phyloP scores from a whole-genome alignment of 75 land plant species.

The Adiantum capillusveneris region DNA sequence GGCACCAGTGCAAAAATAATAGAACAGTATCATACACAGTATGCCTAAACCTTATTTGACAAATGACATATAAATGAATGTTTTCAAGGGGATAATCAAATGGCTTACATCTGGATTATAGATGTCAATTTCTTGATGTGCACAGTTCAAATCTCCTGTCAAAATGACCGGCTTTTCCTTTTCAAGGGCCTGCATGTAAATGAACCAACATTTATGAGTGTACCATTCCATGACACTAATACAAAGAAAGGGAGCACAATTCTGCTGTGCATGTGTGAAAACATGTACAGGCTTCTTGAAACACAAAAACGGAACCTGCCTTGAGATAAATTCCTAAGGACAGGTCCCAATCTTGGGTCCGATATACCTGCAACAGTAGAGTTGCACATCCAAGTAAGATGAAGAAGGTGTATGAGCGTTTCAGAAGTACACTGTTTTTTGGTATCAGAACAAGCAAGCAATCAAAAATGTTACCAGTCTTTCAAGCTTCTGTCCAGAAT shows the following conservation, averaged over 20 bases:
- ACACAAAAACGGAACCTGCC: conserved; percentile 31
- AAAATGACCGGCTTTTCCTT: conserved; percentile 83
- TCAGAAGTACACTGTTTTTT: neutral
- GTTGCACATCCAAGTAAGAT: neutral
- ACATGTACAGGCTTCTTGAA: too few species aligned
- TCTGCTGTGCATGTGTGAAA: too few species aligned
- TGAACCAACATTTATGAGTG: neutral
- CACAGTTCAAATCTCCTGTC: conserved; percentile 95
- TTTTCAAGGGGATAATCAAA: neutral
- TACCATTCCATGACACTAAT: too few species aligned
- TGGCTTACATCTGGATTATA: conserved; percentile 73
- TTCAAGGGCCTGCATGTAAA: conserved; percentile 56
- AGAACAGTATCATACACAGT: too few species aligned
- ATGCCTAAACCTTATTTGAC: too few species aligned
- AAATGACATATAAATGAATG: too few species aligned
- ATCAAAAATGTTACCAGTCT: conserved; percentile 52
- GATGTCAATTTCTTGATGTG: conserved; percentile 90
- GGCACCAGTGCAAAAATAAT: too few species aligned
- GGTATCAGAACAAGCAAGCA: neutral
- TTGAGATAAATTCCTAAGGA: conserved; percentile 70
- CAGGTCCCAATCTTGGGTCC: conserved; percentile 75
- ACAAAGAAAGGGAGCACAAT: too few species aligned
- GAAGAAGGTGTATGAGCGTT: too few species aligned
- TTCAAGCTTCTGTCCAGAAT: conserved; percentile 82
- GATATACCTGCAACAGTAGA: conserved; percentile 42